Evolutionary conservation across 768 basidiomycete species (phyloP), one percentile per base, ranked within the genome.

Genomic region (Tricholoma saponaceum): DNA sequence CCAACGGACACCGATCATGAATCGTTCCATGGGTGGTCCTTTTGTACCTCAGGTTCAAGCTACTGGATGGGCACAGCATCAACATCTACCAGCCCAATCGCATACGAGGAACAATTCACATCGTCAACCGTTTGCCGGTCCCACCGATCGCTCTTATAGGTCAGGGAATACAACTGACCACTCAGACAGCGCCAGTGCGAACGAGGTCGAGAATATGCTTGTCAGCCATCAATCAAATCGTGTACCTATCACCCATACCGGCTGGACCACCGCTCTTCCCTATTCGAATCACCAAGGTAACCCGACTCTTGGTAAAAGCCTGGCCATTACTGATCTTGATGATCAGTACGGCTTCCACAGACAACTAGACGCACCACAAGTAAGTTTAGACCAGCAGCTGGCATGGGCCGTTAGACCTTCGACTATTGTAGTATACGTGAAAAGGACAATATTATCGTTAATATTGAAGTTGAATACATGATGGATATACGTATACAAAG

Each of bases 121-220:
- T 64, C 82, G 83, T 28, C 85, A 83, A 65, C 75, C 79, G 28
- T 79, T 79, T 60, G 69, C 69, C 58, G 66, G 65, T 51, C 62
- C 69, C 58, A 62, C 64, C 43, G 77, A 81, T 56, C 74, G 70
- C 25, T 72, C 77, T 20, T 76, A 81, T 62, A 73, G 73, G 57
- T 73, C 80, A 28, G 71, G 73, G 25, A 74, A 77, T 59, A 59
- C 74, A 41, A 85, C 84, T 46, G 84, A 86, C 65, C 77, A 76
- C 30, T 86, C 88, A 30, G 83, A 83, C 54, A 89, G 87, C 66
- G 79, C 82, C 1, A 89, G 88, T 67, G 79, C 81, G 2, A 81
- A 84, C 51, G 89, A 90, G 64, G 86, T 90, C n/a, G 89, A 91
- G 65, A 80, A 81, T 59, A 66, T 89, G 58, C 74, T 90, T 35